A percentile compares a stretch with the other conserved stretches of the same genome.
Conservation (phyloP, 805 yeast species). For the Grigorovia yakushimaensis region DNA sequence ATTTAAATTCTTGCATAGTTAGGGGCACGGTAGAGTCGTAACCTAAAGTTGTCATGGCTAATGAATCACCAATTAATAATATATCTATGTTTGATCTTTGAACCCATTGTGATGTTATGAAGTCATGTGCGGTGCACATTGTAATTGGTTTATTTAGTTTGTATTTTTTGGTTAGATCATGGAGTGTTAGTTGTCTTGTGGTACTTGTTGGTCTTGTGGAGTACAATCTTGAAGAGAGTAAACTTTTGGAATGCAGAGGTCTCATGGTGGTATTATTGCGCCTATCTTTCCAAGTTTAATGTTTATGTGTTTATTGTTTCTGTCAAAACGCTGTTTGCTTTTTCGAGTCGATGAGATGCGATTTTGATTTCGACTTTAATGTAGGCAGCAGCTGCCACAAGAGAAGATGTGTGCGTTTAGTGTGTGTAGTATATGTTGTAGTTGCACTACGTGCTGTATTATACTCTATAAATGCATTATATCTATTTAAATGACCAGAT, state of each 20-base stretch:
- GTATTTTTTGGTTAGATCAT: constrained; percentile 31
- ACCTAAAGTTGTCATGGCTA: constrained; percentile 88
- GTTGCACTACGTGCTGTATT: too few species aligned
- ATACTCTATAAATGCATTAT: too few species aligned
- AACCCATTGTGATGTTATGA: constrained; percentile 62
- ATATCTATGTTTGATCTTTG: constrained; percentile 58
- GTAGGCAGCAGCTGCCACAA: too few species aligned
- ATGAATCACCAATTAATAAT: constrained; percentile 79
- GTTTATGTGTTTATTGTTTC: too few species aligned
- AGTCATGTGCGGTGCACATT: constrained; percentile 82
- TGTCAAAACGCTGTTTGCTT: too few species aligned
- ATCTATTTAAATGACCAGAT: background rate
- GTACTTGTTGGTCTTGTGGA: background rate
- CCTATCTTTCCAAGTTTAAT: too few species aligned
- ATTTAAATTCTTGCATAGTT: constrained; percentile 68
- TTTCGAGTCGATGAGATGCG: too few species aligned
- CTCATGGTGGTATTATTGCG: too few species aligned
- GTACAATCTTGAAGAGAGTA: constrained; percentile 1
- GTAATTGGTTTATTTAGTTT: constrained; percentile 33
- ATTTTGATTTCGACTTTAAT: too few species aligned
- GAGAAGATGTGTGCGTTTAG: too few species aligned
- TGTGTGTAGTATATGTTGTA: too few species aligned
- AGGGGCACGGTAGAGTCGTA: constrained; percentile 66
- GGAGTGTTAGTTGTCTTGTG: constrained; percentile 18
- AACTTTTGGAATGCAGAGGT: background rate